These are phyloP conservation scores for Globisporangium cederbergense DNA, from an alignment of 352 stramenopile species.

Conservation along the genomic window DNA sequence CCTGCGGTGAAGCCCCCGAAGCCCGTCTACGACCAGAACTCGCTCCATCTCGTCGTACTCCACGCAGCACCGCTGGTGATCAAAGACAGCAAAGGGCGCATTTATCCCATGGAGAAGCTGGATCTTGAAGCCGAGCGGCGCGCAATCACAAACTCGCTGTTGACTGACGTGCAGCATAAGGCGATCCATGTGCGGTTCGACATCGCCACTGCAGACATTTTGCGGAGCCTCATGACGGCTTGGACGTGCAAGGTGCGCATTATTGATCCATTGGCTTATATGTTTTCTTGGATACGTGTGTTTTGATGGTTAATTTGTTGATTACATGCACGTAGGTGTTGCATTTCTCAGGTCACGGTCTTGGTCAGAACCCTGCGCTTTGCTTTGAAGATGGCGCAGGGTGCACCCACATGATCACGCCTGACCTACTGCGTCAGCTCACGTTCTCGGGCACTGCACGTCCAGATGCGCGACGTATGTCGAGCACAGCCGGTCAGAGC, in stretches of 20 bases:
- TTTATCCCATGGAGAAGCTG: conserved; percentile 83
- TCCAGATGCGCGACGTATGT: neutral
- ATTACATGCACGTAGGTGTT: conserved; percentile 35
- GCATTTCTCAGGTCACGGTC: conserved; percentile 76
- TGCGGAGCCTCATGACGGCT: conserved; percentile 74
- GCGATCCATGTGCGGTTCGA: conserved; percentile 77
- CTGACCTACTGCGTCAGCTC: conserved; percentile 54
- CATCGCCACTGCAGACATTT: conserved; percentile 71
- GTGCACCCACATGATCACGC: conserved; percentile 73
- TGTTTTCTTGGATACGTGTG: neutral
- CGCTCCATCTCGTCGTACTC: conserved; percentile 74
- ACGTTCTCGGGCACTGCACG: conserved; percentile 50
- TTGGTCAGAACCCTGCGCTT: conserved; percentile 61
- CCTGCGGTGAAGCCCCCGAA: conserved; percentile 1
- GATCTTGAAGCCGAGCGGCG: conserved; percentile 70
- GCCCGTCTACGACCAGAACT: conserved; percentile 31
- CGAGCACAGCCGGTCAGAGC: conserved; percentile 14
- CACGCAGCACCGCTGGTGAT: conserved; percentile 80
- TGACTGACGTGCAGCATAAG: conserved; percentile 70
- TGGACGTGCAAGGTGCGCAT: conserved; percentile 37
- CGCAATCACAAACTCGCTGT: conserved; percentile 64
- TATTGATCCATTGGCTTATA: neutral
- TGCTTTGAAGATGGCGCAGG: conserved; percentile 79
- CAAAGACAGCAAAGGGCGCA: conserved; percentile 62
- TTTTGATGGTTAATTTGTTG: neutral